phyloP scores from a whole-genome alignment of 495 filamentous ascomycete species.

The Neurospora discreta region DNA sequence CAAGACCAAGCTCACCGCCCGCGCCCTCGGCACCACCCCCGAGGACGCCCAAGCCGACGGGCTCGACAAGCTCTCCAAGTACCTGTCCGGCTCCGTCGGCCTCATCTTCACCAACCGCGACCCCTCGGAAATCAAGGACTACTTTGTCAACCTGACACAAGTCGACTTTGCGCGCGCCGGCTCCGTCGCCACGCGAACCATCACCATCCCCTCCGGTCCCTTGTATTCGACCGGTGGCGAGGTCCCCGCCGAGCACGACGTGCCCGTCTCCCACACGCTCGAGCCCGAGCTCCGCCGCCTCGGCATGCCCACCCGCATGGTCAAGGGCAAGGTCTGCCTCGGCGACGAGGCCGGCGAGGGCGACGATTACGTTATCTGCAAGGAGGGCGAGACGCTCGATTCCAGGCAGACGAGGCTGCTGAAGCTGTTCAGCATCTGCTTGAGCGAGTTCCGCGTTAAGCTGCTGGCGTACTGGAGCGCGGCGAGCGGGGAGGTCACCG shows the following conservation, averaged over 20 bases:
- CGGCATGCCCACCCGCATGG: slow-evolving; percentile 76
- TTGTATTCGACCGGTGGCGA: slow-evolving; percentile 70
- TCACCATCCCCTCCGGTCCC: slow-evolving; percentile 66
- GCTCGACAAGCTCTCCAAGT: slow-evolving; percentile 54
- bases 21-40: slow-evolving; percentile 66
- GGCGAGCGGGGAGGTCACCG: slow-evolving; percentile 46
- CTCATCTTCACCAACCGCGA: slow-evolving; percentile 77
- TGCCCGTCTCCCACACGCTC: slow-evolving; percentile 72
- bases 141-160: slow-evolving; percentile 56
- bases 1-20: slow-evolving; percentile 96
- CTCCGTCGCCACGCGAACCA: slow-evolving; percentile 55
- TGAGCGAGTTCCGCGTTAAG: slow-evolving; percentile 76
- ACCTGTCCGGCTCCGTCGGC: slow-evolving; percentile 73
- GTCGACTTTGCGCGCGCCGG: slow-evolving; percentile 87
- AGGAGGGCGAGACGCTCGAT: slow-evolving; percentile 70
- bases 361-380: slow-evolving; percentile 58
- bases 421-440: slow-evolving; percentile 84
- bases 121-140: slow-evolving; percentile 48
- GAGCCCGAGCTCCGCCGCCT: slow-evolving; percentile 80
- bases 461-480: slow-evolving; percentile 66
- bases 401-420: slow-evolving; percentile 81
- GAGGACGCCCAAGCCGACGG: slow-evolving; percentile 68
- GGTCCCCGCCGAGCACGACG: slow-evolving; percentile 66
- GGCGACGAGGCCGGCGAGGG: slow-evolving; percentile 48
- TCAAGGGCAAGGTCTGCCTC: slow-evolving; percentile 78